phyloP scores from a whole-genome alignment of 306 rosid genomes.

The Parietaria judaica region DNA sequence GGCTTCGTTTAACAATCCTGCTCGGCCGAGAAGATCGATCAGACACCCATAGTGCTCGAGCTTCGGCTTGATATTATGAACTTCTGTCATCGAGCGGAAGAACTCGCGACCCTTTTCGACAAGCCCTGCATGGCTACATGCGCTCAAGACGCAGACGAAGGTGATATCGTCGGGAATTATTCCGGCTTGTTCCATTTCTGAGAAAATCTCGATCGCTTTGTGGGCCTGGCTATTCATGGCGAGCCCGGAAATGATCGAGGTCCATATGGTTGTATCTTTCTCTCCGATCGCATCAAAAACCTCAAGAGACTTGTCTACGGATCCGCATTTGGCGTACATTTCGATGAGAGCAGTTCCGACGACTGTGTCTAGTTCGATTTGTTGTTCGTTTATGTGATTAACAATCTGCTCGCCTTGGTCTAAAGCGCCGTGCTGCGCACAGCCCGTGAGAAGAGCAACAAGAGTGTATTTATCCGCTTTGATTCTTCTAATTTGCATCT shows the following conservation, averaged over 20 bases:
- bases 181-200: constrained; percentile 48
- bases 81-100: constrained; percentile 56
- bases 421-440: constrained; percentile 60
- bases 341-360: constrained; percentile 30
- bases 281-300: constrained; percentile 56
- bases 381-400: constrained; percentile 31
- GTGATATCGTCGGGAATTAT: constrained; percentile 66
- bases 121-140: constrained; percentile 82
- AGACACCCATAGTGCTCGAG: constrained; percentile 88
- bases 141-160: constrained; percentile 80
- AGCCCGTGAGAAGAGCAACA: constrained; percentile 61
- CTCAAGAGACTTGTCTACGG: constrained; percentile 49
- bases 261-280: constrained; percentile 57
- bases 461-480: constrained; percentile 50
- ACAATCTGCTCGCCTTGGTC: constrained; percentile 71
- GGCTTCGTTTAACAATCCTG: constrained; percentile 65
- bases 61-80: constrained; percentile 53
- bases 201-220: constrained; percentile 46
- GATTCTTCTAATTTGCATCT: constrained; percentile 50
- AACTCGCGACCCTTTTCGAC: constrained; percentile 52
- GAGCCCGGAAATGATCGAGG: constrained; percentile 64
- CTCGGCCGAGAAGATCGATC: constrained; percentile 85
- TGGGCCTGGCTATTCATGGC: constrained; percentile 75
- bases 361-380: constrained; percentile 41
- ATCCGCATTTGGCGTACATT: constrained; percentile 74